Conservation (phyloP, 2,329 filamentous ascomycete genomes). For the Pseudopithomyces maydicus region DNA sequence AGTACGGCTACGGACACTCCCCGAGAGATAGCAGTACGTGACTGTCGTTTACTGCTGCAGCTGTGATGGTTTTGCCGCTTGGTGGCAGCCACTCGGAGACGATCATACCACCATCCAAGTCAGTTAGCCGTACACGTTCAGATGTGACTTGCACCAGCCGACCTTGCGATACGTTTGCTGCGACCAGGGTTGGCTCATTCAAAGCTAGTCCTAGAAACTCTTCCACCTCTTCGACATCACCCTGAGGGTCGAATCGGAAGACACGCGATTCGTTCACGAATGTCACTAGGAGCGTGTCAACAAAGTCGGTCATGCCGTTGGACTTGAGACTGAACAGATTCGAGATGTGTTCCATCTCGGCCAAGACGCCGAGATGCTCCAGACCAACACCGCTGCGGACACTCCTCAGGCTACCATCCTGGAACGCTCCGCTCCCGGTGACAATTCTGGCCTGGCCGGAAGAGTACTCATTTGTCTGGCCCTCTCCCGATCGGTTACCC, state of each 20-base stretch:
- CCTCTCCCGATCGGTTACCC: conserved; percentile 80
- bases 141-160: conserved; percentile 79
- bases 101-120: conserved; percentile 60
- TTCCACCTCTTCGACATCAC: conserved; percentile 86
- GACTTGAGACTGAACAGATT: conserved; percentile 72
- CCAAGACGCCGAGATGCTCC: conserved; percentile 82
- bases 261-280: conserved; percentile 83
- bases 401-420: conserved; percentile 85
- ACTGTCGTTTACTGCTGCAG: conserved; percentile 73
- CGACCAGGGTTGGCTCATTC: conserved; percentile 73
- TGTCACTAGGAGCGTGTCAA: conserved; percentile 78
- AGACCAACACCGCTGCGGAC: conserved; percentile 93
- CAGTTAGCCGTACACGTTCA: conserved; percentile 64
- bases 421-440: conserved; percentile 87
- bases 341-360: conserved; percentile 75
- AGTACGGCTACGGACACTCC: conserved; percentile 74
- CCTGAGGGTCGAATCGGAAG: conserved; percentile 75
- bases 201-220: conserved; percentile 72
- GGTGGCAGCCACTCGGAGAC: conserved; percentile 64
- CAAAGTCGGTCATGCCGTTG: conserved; percentile 54
- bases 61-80: conserved; percentile 67
- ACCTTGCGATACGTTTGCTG: conserved; percentile 66
- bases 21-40: conserved; percentile 76
- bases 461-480: conserved; percentile 85
- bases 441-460: conserved; percentile 94